phyloP scores from a whole-genome alignment of 129 eudicot species.

The Pittosporum tobira region DNA sequence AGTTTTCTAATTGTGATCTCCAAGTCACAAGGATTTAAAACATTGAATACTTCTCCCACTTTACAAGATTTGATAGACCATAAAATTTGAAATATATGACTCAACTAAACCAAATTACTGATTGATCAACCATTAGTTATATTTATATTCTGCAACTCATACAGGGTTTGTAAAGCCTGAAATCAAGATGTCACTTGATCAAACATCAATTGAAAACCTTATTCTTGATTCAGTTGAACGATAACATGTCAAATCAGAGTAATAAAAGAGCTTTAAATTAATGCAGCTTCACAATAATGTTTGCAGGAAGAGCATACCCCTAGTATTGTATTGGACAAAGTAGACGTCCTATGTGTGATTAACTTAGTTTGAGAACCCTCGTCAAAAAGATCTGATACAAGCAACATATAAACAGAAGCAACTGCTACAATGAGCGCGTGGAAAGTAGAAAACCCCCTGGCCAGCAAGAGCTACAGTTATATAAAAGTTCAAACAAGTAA shows the following conservation, averaged over 20 bases:
- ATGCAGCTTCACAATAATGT: background rate
- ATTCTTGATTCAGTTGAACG: background rate
- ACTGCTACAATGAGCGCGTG: slow-evolving; percentile 57
- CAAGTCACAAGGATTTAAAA: no score
- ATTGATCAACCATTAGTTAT: no score
- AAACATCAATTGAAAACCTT: background rate
- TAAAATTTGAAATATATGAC: background rate
- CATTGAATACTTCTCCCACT: no score
- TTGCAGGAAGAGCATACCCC: slow-evolving; percentile 36
- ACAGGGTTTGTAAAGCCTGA: background rate
- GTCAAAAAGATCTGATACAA: slow-evolving; percentile 44
- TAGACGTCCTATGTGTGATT: slow-evolving; percentile 40
- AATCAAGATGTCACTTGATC: background rate
- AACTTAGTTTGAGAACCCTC: slow-evolving; percentile 23
- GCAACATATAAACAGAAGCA: slow-evolving; percentile 54
- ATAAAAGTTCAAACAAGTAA: slow-evolving; percentile 9
- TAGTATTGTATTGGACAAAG: slow-evolving; percentile 35
- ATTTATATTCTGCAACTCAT: background rate
- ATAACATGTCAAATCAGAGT: background rate
- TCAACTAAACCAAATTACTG: background rate
- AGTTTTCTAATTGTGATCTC: no score
- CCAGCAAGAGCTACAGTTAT: slow-evolving; percentile 2
- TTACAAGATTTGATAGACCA: background rate
- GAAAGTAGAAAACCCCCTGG: slow-evolving; percentile 81
- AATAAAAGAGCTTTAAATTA: background rate